Evolutionary conservation across 1,284 basidiomycete genomes (phyloP), one percentile per base, ranked within the genome.

Genomic region (Ganoderma leucocontextum): DNA sequence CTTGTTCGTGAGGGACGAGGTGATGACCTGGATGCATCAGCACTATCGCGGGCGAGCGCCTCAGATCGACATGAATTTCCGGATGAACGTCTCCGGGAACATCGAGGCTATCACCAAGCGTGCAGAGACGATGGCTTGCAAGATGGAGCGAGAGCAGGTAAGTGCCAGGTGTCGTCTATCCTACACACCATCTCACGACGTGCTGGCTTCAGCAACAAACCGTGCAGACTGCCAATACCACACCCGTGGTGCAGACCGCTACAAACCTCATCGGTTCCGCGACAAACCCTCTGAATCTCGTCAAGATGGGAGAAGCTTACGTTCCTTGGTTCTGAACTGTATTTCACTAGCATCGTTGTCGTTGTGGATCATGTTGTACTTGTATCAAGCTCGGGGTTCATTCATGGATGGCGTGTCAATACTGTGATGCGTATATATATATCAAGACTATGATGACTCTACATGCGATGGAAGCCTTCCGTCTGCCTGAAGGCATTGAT

Each of bases 1-100:
- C 72, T 84, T 98, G 64, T 98, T 98, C 79, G 90, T 95, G 33
- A 89, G 96, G 38, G 98, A 99, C 78, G 98, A 99, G 81, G 92
- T 98, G 62, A 87, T 90, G 74, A 86, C 88, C 17, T 95, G 93
- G 92, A 74, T 91, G 68, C 83, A 77, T 57, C 60, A 63, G 36
- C 73, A 82, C 38, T 82, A 84, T 64, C 85, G 86, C 58, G 81
- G 82, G 33, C 84, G 85, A 65, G 83, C 85, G 22, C 86, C 83
- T 80, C 82, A 81, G 36, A 81, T 86, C 44, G 94, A 96, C 75
- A 70, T 82, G 22, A 79, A 83, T 62, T 91, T 94, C 81, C 89
- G 92, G 38, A 85, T 89, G 63, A 85, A 89, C 62, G 93, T 97
- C 15, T 82, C 87, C 10, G 83, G 84, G 53, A 95, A 95, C 73